Evolutionary conservation across 805 yeast species (phyloP), one percentile per base, ranked within the genome.

Genomic region (Jamesozyma lodderae): DNA sequence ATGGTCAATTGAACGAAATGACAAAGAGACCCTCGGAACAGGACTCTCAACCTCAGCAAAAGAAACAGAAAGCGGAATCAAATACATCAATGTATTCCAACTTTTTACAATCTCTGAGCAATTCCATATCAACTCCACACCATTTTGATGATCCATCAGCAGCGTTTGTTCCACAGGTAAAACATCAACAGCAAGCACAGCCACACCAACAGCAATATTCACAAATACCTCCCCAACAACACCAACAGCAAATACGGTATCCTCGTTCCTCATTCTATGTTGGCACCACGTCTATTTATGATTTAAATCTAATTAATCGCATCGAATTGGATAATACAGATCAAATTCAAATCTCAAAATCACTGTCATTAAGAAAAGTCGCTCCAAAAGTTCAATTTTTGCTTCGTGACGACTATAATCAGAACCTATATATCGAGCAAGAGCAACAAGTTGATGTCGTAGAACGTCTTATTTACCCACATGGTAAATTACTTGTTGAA

Each of bases 181-280:
- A n/a, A n/a, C n/a, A n/a, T n/a, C n/a, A n/a, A n/a, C 28, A 25
- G n/a, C 28, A 25, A 15, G 28, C 10, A 11, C n/a, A 7, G n/a
- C 24, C 20, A 33, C 16, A 28, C 19, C 16, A 20, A 22, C 26
- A 24, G 13, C 23, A 24, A 13, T 27, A 28, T 16, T 11, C 38
- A 34, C 32, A 26, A 35, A 30, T 30, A 24, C 15, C 36, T 14
- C 19, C 20, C 20, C 32, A 20, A 4, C 32, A 37, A 19, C 19
- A 22, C 13, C 32, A 16, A n/a, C 37, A 26, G 8, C 45, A 37
- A 22, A 35, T 84, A 16, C 96, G 86, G 55, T 85, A 79, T 51
- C 96, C 97, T 1, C 66, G 96, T 41, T 86, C 95, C 0, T 81
- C 95, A 15, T 85, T 85, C 52, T 82, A 77, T 50, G 79, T 88